These are phyloP conservation scores for Exophiala sideris DNA, from an alignment of 2,329 filamentous ascomycete genomes.

Conservation along the genomic window DNA sequence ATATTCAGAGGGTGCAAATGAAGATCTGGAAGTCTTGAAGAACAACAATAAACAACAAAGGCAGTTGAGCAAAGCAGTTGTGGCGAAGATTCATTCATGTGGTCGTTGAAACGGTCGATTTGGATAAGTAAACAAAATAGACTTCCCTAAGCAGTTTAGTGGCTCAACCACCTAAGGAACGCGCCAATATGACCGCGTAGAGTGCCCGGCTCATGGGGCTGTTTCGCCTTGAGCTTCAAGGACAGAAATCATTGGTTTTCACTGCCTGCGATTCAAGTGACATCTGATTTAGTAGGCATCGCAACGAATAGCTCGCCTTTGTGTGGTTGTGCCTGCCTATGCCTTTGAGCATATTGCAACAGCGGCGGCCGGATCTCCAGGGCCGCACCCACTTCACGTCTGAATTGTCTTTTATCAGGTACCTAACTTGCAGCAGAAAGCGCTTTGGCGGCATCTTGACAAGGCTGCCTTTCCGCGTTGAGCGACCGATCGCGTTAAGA, in stretches of 20 bases:
- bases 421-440: too few relatives aligned
- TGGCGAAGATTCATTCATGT: background rate
- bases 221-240: background rate
- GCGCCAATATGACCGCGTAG: background rate
- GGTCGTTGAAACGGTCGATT: too few relatives aligned
- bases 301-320: too few relatives aligned
- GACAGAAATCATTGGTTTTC: background rate
- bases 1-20: background rate
- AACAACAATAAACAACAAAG: background rate
- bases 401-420: too few relatives aligned
- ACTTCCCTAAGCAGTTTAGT: conserved; percentile 1
- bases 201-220: background rate
- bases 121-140: background rate
- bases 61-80: background rate
- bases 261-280: background rate
- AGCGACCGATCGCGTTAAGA: too few relatives aligned
- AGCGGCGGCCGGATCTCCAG: too few relatives aligned
- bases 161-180: background rate
- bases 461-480: too few relatives aligned
- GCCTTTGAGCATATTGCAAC: too few relatives aligned
- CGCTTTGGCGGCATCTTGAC: too few relatives aligned
- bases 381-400: too few relatives aligned
- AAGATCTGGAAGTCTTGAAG: background rate
- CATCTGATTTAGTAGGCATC: background rate
- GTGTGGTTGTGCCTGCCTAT: too few relatives aligned